These are phyloP conservation scores for Vigna radiata DNA, from an alignment of 306 rosid genomes.

Conservation along the genomic window DNA sequence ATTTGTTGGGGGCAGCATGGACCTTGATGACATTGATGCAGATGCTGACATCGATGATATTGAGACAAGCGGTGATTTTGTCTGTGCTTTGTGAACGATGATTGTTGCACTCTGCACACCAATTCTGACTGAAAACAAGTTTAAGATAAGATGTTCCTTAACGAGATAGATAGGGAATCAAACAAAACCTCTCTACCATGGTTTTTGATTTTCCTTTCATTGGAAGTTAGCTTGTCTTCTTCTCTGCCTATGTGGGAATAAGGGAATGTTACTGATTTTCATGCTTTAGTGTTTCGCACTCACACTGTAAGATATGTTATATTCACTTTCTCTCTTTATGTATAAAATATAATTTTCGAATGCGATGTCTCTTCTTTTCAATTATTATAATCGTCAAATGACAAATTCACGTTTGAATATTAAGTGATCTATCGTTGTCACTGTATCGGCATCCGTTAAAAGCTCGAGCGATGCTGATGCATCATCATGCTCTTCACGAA, in stretches of 20 bases:
- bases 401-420: slow-evolving; percentile 1
- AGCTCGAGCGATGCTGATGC: slow-evolving; percentile 34
- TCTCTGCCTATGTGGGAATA: slow-evolving; percentile 47
- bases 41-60: slow-evolving; percentile 87
- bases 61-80: slow-evolving; percentile 94
- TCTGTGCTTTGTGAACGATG: slow-evolving; percentile 62
- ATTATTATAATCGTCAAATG: slow-evolving; percentile 17
- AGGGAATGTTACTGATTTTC: slow-evolving; percentile 29
- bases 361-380: not conserved
- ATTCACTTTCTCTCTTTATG: not conserved
- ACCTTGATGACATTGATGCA: slow-evolving; percentile 80
- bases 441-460: slow-evolving; percentile 32
- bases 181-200: slow-evolving; percentile 42
- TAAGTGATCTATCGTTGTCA: slow-evolving; percentile 35
- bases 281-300: slow-evolving; percentile 33
- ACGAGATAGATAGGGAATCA: slow-evolving; percentile 54
- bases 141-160: slow-evolving; percentile 47
- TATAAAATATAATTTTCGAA: not conserved
- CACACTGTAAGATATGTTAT: slow-evolving; percentile 10
- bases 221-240: slow-evolving; percentile 52
- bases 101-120: slow-evolving; percentile 27
- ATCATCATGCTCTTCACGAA: slow-evolving; percentile 16
- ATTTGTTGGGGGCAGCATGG: slow-evolving; percentile 82
- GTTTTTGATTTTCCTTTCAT: slow-evolving; percentile 39
- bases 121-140: slow-evolving; percentile 39